phyloP scores from a whole-genome alignment of 148 eudicot species.

The Nyssa sinensis region DNA sequence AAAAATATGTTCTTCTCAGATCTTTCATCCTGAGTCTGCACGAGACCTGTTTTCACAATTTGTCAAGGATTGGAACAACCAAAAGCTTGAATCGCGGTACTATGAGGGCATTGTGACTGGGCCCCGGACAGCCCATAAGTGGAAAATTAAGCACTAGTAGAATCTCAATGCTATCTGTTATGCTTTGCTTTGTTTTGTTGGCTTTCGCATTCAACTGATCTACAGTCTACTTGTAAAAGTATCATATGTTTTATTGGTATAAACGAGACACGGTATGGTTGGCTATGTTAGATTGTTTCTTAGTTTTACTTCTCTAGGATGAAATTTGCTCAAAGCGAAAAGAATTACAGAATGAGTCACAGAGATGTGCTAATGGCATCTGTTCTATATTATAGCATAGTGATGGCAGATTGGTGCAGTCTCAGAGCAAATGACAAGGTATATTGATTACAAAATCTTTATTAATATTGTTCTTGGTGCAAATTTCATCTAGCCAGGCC shows the following conservation, averaged over 20 bases:
- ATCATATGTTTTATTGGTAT: neutral
- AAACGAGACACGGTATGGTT: neutral
- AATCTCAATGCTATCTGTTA: neutral
- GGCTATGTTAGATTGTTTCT: neutral
- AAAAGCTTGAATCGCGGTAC: slow-evolving; percentile 59
- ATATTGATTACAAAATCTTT: too few relatives aligned
- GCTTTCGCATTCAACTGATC: neutral
- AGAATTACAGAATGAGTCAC: too few relatives aligned
- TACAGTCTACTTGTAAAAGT: neutral
- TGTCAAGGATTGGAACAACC: slow-evolving; percentile 65
- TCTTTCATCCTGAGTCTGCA: slow-evolving; percentile 73
- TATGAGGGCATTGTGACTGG: slow-evolving; percentile 74
- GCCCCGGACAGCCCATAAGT: slow-evolving; percentile 77
- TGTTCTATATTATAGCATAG: too few relatives aligned
- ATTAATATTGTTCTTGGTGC: too few relatives aligned
- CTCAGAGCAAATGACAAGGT: too few relatives aligned
- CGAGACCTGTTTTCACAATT: slow-evolving; percentile 64
- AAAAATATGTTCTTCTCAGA: slow-evolving; percentile 75
- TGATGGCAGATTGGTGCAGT: too few relatives aligned
- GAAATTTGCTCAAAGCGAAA: too few relatives aligned
- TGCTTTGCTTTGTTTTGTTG: neutral
- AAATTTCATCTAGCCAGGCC: too few relatives aligned
- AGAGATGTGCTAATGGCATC: too few relatives aligned
- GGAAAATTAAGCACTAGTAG: slow-evolving; percentile 63
- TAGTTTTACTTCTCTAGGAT: neutral